A percentile compares a stretch with the other conserved stretches of the same genome.
Conservation (phyloP, 225 moss, liverwort and hornwort species). For the Sphagnum contortum region DNA sequence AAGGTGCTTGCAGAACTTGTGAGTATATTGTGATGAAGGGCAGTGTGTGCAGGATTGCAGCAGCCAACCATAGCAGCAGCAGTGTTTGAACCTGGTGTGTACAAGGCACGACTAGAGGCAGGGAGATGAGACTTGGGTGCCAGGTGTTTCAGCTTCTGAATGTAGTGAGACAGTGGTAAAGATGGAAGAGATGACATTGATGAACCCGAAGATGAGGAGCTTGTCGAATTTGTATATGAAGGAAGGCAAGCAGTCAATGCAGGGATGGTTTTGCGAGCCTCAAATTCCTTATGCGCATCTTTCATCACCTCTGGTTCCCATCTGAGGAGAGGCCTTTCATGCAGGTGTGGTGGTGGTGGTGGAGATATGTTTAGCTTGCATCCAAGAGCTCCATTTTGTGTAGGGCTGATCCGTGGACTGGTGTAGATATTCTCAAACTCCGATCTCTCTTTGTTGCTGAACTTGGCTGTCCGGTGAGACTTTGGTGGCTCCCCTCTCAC, state of each 20-base stretch:
- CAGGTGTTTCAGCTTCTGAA: slow-evolving; percentile 66
- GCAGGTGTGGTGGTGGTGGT: neutral
- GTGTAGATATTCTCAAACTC: neutral
- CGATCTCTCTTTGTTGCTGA: neutral
- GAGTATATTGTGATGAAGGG: slow-evolving; percentile 2
- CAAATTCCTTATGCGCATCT: slow-evolving; percentile 22
- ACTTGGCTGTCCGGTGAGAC: neutral
- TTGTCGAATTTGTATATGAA: slow-evolving; percentile 26
- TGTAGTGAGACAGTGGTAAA: slow-evolving; percentile 78
- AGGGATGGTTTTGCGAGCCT: slow-evolving; percentile 22
- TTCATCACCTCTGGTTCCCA: neutral
- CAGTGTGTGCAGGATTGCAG: slow-evolving; percentile 11
- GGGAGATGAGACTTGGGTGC: slow-evolving; percentile 38
- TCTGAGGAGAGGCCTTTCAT: neutral
- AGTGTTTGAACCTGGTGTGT: slow-evolving; percentile 4
- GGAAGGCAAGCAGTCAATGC: slow-evolving; percentile 12
- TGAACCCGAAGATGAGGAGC: slow-evolving; percentile 41
- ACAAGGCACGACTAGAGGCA: slow-evolving; percentile 4
- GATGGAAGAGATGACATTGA: slow-evolving; percentile 59
- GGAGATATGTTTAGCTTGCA: neutral
- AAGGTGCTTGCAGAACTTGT: neutral
- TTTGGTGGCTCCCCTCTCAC: no score
- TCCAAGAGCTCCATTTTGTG: neutral
- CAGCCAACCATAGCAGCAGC: neutral
- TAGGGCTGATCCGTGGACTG: neutral